Conservation (phyloP, 805 yeast genomes). For the Starmerella vitae region DNA sequence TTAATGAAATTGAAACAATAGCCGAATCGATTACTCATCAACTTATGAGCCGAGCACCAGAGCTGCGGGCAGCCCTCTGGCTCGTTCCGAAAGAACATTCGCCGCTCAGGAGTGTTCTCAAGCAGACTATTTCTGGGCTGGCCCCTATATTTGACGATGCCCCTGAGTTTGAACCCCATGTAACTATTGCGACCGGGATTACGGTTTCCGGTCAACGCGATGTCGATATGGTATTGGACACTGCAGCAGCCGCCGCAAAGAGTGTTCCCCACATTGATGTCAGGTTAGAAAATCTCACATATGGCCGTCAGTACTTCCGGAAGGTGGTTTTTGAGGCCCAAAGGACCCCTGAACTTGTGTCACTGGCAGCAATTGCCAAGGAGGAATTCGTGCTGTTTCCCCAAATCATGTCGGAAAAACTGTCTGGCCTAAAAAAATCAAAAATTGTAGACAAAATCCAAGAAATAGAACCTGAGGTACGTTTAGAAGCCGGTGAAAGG, state of each 20-base stretch:
- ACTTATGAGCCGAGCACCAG: slow-evolving; percentile 1
- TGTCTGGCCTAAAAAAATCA: slow-evolving; percentile 1
- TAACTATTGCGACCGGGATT: slow-evolving; percentile 58
- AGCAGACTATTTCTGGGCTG: slow-evolving; percentile 48
- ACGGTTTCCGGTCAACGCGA: slow-evolving; percentile 39
- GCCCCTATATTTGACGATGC: slow-evolving; percentile 62
- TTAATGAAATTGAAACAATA: too few species aligned
- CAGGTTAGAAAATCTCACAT: slow-evolving; percentile 32
- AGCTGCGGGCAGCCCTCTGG: slow-evolving; percentile 42
- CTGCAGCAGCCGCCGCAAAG: slow-evolving; percentile 44
- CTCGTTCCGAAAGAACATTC: slow-evolving; percentile 50
- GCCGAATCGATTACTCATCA: neutral
- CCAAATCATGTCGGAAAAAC: slow-evolving; percentile 9
- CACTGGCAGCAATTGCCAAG: slow-evolving; percentile 35
- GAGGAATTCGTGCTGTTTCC: slow-evolving; percentile 27
- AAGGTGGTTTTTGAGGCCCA: slow-evolving; percentile 40
- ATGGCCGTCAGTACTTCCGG: slow-evolving; percentile 40
- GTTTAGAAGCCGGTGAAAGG: slow-evolving; percentile 28
- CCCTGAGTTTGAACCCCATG: slow-evolving; percentile 58
- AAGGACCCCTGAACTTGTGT: slow-evolving; percentile 35
- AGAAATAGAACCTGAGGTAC: slow-evolving; percentile 21
- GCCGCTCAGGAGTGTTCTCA: slow-evolving; percentile 41
- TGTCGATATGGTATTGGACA: slow-evolving; percentile 43
- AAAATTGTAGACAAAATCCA: slow-evolving; percentile 1
- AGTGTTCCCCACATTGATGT: slow-evolving; percentile 31